Evolutionary conservation across 2,329 filamentous ascomycete species (phyloP).

Genomic region (Septoria linicola): DNA sequence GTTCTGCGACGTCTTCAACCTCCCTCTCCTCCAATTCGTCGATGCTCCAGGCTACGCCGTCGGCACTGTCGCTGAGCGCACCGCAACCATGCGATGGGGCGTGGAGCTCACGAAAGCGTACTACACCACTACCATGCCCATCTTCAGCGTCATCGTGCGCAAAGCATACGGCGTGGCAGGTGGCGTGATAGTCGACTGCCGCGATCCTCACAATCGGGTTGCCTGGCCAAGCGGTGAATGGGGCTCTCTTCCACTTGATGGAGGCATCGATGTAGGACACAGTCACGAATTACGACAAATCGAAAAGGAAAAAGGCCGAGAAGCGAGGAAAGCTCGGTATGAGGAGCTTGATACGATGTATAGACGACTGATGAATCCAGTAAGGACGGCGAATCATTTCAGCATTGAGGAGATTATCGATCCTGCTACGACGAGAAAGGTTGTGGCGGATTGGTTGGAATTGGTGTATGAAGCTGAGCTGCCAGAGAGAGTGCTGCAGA

Average conservation of each 20-base stretch:
- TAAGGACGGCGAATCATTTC: conserved; percentile 63
- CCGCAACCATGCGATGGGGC: conserved; percentile 64
- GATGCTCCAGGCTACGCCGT: conserved; percentile 65
- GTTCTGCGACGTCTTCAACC: conserved; percentile 64
- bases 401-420: conserved; percentile 66
- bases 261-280: conserved; percentile 65
- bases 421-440: conserved; percentile 57
- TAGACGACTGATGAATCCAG: conserved; percentile 61
- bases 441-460: conserved; percentile 56
- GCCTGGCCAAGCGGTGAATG: conserved; percentile 65
- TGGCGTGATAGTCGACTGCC: conserved; percentile 62
- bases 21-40: conserved; percentile 63
- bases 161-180: conserved; percentile 64
- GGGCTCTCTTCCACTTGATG: conserved; percentile 62
- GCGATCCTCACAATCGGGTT: conserved; percentile 60
- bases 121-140: conserved; percentile 60
- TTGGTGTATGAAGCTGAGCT: conserved; percentile 58
- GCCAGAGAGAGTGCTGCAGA: conserved; percentile 49
- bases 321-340: conserved; percentile 52
- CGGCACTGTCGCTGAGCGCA: conserved; percentile 61
- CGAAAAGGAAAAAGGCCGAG: conserved; percentile 52
- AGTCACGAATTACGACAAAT: conserved; percentile 58
- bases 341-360: conserved; percentile 61
- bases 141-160: conserved; percentile 63
- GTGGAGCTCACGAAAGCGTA: conserved; percentile 62